Conservation (phyloP, 1,284 basidiomycete genomes). For the Clitocybe nebularis region DNA sequence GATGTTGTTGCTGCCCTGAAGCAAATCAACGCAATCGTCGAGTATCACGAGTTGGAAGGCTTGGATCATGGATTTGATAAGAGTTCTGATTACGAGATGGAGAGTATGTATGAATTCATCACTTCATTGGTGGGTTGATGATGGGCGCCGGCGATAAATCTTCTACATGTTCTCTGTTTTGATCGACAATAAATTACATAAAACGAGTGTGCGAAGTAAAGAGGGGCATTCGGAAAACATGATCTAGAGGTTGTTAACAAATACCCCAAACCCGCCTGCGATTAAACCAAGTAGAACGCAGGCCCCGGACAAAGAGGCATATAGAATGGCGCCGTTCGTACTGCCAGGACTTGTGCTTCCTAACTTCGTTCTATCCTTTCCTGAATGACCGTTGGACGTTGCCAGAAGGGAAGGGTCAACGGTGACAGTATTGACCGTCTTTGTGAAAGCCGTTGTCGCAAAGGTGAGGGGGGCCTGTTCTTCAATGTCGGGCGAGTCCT, state of each 20-base stretch:
- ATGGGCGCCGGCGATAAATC: no score
- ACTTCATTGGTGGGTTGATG: no score
- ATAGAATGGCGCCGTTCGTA: no score
- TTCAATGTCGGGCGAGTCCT: conserved; percentile 37
- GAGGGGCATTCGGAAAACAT: no score
- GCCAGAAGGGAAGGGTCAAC: conserved; percentile 13
- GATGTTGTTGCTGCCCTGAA: conserved; percentile 28
- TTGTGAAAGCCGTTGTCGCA: conserved; percentile 40
- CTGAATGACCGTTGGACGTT: conserved; percentile 15
- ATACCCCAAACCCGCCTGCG: no score
- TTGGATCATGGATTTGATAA: conserved; percentile 32
- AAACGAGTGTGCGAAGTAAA: no score
- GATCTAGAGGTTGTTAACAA: no score
- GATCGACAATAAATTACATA: no score
- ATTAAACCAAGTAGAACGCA: no score
- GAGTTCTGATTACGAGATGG: conserved; percentile 27
- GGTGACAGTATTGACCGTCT: conserved; percentile 12
- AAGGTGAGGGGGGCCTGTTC: conserved; percentile 47
- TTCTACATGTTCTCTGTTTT: no score
- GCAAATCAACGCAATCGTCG: conserved; percentile 18
- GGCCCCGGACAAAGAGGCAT: no score
- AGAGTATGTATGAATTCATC: conserved; percentile 30
- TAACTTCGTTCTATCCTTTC: conserved; percentile 8
- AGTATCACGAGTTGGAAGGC: conserved; percentile 29
- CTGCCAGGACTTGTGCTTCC: conserved; percentile 14